Evolutionary conservation across 495 filamentous ascomycete genomes (phyloP).

Genomic region (Aspergillus egyptiacus): DNA sequence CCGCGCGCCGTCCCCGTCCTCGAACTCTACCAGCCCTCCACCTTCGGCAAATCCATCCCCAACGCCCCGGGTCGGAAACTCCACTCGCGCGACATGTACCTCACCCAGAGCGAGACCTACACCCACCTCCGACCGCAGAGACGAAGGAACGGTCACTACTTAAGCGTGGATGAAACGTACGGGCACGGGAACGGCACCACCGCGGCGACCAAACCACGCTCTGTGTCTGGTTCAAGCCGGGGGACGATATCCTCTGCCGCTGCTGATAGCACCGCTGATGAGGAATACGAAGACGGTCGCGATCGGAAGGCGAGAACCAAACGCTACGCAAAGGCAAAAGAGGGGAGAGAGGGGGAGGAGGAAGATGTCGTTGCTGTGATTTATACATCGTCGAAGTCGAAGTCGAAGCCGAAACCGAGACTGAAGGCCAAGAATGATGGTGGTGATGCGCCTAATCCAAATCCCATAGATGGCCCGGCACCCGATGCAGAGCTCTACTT

Average conservation of each 20-base stretch:
- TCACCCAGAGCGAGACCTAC: constrained; percentile 26
- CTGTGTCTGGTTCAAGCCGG: neutral
- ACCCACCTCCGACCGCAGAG: neutral
- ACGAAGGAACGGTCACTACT: neutral
- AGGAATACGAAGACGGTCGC: constrained; percentile 1
- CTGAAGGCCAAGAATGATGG: neutral
- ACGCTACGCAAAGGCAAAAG: neutral
- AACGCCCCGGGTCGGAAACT: constrained; percentile 25
- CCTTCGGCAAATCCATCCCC: constrained; percentile 21
- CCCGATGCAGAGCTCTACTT: constrained; percentile 9
- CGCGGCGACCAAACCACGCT: neutral
- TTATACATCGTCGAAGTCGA: constrained; percentile 3
- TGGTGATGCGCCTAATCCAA: too few relatives aligned
- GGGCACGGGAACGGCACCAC: neutral
- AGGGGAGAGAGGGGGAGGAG: neutral
- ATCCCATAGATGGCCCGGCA: neutral
- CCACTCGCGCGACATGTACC: constrained; percentile 28
- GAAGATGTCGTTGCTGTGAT: constrained; percentile 12
- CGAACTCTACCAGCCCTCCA: constrained; percentile 33
- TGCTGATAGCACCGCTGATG: neutral
- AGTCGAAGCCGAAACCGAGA: neutral
- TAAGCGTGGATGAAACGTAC: too few relatives aligned
- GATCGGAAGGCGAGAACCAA: neutral
- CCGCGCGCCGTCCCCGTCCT: constrained; percentile 31
- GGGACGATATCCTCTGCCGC: neutral